Conservation (phyloP, 345 rosid genomes). For the Iberis pinnata region DNA sequence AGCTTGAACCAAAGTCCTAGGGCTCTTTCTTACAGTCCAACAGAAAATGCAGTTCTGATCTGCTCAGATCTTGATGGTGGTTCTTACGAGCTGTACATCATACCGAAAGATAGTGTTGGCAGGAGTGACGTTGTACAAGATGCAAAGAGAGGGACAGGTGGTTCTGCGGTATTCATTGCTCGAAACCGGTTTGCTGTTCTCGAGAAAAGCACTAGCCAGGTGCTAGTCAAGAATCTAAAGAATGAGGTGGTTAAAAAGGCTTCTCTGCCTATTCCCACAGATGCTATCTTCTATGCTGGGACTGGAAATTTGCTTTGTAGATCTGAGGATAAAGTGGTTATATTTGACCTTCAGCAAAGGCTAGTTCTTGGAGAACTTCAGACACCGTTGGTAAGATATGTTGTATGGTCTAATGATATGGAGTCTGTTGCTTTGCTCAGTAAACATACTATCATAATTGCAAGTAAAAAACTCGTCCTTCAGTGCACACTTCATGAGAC, state of each 20-base stretch:
- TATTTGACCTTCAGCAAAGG: slow-evolving; percentile 92
- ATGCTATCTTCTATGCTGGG: slow-evolving; percentile 91
- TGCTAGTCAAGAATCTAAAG: slow-evolving; percentile 70
- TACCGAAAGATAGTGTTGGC: slow-evolving; percentile 72
- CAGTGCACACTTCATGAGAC: slow-evolving; percentile 93
- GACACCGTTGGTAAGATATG: slow-evolving; percentile 71
- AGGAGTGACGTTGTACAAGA: slow-evolving; percentile 73
- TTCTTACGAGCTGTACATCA: slow-evolving; percentile 76
- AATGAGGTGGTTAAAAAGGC: slow-evolving; percentile 86
- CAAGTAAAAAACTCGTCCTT: slow-evolving; percentile 80
- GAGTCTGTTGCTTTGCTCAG: slow-evolving; percentile 92
- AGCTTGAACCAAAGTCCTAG: slow-evolving; percentile 83
- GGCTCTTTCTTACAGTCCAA: slow-evolving; percentile 92
- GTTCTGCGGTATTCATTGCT: slow-evolving; percentile 81
- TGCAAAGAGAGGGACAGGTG: slow-evolving; percentile 80
- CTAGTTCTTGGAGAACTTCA: slow-evolving; percentile 82
- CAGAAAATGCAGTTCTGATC: slow-evolving; percentile 85
- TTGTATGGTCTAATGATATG: slow-evolving; percentile 94
- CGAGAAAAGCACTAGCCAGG: slow-evolving; percentile 85
- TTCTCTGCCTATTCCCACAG: slow-evolving; percentile 62
- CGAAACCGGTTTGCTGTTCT: slow-evolving; percentile 94
- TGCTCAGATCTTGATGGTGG: slow-evolving; percentile 96
- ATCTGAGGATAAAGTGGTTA: slow-evolving; percentile 80
- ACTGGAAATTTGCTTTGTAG: slow-evolving; percentile 84
- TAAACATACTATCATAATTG: slow-evolving; percentile 82